A percentile compares a stretch with the other conserved stretches of the same genome.
phyloP scores from a whole-genome alignment of 2,329 filamentous ascomycete species.

The Calycina herbarum region DNA sequence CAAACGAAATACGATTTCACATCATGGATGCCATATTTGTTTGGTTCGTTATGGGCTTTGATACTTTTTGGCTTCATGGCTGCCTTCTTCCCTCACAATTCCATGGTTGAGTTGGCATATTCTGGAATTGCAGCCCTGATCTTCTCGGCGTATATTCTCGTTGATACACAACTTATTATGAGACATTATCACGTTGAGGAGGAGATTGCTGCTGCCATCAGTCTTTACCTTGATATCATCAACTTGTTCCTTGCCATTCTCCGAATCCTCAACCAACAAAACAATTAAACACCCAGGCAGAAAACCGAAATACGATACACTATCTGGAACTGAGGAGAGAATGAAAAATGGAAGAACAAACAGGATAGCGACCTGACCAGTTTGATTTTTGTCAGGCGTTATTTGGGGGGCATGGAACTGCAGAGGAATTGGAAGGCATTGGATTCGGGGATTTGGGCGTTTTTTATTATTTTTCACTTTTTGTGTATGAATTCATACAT shows the following conservation, averaged over 20 bases:
- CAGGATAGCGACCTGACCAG: neutral
- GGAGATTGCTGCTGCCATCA: conserved; percentile 94
- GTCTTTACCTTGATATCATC: conserved; percentile 92
- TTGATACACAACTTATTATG: conserved; percentile 95
- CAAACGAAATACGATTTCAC: conserved; percentile 99
- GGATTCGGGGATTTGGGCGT: neutral
- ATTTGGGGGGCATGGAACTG: neutral
- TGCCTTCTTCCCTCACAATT: conserved; percentile 82
- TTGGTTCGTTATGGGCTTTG: conserved; percentile 84
- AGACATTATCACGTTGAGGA: conserved; percentile 96
- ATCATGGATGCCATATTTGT: conserved; percentile 93
- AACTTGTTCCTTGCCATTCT: conserved; percentile 97
- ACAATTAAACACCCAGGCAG: conserved; percentile 62
- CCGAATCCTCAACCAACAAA: conserved; percentile 92
- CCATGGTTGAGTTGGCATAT: conserved; percentile 81
- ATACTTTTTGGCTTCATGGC: conserved; percentile 93
- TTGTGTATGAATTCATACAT: neutral
- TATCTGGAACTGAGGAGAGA: neutral
- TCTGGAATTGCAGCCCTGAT: conserved; percentile 79
- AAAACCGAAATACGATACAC: neutral
- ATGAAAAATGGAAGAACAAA: neutral
- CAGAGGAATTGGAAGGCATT: neutral
- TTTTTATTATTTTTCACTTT: neutral
- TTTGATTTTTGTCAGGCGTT: neutral
- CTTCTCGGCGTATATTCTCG: conserved; percentile 92